Conservation (phyloP, 257 asterid genomes). For the Solanum tacnaense region DNA sequence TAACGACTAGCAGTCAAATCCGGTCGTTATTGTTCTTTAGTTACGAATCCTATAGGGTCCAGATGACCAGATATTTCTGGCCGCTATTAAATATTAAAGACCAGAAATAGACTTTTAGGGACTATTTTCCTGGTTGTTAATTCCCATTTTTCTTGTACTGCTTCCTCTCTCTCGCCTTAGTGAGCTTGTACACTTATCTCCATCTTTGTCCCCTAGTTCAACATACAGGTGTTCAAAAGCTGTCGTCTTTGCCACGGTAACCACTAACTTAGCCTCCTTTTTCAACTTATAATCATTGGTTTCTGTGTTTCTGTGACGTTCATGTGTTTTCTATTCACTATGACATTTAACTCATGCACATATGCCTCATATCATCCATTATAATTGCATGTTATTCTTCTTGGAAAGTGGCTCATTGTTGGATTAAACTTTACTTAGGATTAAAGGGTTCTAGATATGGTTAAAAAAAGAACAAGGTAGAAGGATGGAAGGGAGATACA, state of each 20-base stretch:
- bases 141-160: background rate
- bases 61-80: background rate
- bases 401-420: background rate
- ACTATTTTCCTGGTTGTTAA: background rate
- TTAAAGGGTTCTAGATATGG: background rate
- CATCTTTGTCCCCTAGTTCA: background rate
- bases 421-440: background rate
- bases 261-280: background rate
- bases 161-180: background rate
- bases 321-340: background rate
- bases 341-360: background rate
- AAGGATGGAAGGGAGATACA: background rate
- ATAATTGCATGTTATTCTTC: background rate
- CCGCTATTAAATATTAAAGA: background rate
- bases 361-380: background rate
- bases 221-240: background rate
- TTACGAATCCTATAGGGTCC: too few species aligned
- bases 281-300: background rate
- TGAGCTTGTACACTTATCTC: background rate
- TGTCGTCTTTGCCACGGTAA: background rate
- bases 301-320: background rate
- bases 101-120: background rate
- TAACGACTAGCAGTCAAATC: too few species aligned
- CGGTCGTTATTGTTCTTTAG: too few species aligned
- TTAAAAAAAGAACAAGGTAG: background rate